phyloP scores from a whole-genome alignment of 1,139 yeast species.

The Waltiozyma sp. region DNA sequence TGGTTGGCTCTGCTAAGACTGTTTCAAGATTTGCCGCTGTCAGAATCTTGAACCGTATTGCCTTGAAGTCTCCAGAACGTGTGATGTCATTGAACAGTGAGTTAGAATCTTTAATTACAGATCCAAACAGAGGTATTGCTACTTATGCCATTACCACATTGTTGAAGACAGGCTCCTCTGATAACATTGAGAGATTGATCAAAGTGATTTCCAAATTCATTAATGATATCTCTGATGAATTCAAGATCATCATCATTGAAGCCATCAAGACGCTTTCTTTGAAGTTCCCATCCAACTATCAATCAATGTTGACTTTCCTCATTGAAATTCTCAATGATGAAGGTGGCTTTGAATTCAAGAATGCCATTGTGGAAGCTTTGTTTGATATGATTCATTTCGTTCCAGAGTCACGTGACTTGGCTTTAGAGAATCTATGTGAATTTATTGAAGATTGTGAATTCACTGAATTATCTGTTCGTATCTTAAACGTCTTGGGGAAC shows the following conservation, averaged over 20 bases:
- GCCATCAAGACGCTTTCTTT: constrained; percentile 87
- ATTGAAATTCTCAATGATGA: constrained; percentile 83
- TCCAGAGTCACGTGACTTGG: constrained; percentile 78
- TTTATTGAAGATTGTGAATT: constrained; percentile 97
- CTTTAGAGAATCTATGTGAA: constrained; percentile 85
- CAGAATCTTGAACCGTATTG: constrained; percentile 75
- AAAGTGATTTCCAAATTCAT: constrained; percentile 79
- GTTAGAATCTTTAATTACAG: constrained; percentile 78
- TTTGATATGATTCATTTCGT: constrained; percentile 83
- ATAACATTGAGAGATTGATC: constrained; percentile 81
- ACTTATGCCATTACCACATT: constrained; percentile 97
- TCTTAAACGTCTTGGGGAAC: constrained; percentile 81
- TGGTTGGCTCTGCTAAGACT: constrained; percentile 81
- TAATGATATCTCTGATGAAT: constrained; percentile 93
- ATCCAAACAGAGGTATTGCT: constrained; percentile 84
- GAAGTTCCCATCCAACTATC: constrained; percentile 87
- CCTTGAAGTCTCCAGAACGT: constrained; percentile 72
- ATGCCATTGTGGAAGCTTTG: constrained; percentile 82
- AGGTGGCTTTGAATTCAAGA: constrained; percentile 78
- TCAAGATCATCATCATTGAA: constrained; percentile 87
- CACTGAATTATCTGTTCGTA: constrained; percentile 85
- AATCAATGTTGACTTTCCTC: constrained; percentile 70
- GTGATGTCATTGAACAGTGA: constrained; percentile 66
- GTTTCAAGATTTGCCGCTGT: constrained; percentile 90
- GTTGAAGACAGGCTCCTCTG: constrained; percentile 89